These are phyloP conservation scores for Cephalotrichum gorgonifer DNA, from an alignment of 2,329 filamentous ascomycete species.

Conservation along the genomic window DNA sequence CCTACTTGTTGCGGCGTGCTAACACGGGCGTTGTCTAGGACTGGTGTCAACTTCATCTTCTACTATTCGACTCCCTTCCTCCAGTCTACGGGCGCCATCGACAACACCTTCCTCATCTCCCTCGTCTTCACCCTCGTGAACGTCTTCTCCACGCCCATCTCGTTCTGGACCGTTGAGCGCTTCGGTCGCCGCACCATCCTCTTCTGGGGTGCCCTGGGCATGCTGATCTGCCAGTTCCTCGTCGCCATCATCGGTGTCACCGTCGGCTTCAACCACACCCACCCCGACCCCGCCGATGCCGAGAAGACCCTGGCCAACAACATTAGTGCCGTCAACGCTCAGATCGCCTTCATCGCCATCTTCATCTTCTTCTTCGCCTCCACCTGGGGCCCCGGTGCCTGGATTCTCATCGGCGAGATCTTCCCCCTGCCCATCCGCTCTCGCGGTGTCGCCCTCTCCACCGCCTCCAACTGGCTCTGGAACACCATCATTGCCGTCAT, in stretches of 20 bases:
- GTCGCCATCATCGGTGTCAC: constrained; percentile 67
- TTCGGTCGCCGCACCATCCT: constrained; percentile 74
- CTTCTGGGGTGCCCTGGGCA: constrained; percentile 67
- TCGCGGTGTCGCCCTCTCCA: constrained; percentile 76
- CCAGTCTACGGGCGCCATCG: constrained; percentile 63
- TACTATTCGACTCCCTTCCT: constrained; percentile 83
- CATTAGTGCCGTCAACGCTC: constrained; percentile 49
- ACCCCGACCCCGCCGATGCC: constrained; percentile 30
- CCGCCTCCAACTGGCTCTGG: constrained; percentile 88
- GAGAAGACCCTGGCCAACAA: constrained; percentile 35
- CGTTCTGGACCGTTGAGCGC: constrained; percentile 77
- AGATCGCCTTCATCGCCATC: constrained; percentile 83
- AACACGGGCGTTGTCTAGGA: constrained; percentile 31
- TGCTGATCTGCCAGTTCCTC: constrained; percentile 81
- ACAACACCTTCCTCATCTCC: constrained; percentile 71
- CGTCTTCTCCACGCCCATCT: constrained; percentile 73
- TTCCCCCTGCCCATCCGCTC: constrained; percentile 84
- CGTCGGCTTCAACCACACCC: constrained; percentile 40
- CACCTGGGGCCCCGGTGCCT: constrained; percentile 77
- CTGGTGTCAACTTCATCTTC: constrained; percentile 90
- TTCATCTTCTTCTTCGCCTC: constrained; percentile 90
- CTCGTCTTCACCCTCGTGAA: constrained; percentile 85
- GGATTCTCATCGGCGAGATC: constrained; percentile 81
- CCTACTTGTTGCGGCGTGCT: neutral
- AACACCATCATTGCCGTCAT: constrained; percentile 65